phyloP scores from a whole-genome alignment of 306 rosid genomes.

The Boehmeria nivea region DNA sequence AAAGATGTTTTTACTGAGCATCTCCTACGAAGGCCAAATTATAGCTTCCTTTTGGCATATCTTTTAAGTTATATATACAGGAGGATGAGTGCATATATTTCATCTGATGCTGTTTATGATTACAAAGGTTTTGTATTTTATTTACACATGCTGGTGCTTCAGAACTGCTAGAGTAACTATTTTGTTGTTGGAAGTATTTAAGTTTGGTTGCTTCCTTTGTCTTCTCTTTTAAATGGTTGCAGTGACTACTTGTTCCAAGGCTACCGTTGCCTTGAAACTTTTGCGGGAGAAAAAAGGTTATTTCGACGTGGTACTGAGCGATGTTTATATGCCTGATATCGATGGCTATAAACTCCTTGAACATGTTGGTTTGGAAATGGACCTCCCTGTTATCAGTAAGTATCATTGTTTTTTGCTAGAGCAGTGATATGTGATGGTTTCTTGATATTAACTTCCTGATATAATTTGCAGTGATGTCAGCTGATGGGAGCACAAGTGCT shows the following conservation, averaged over 20 bases:
- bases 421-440: slow-evolving; percentile 1
- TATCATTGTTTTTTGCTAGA: slow-evolving; percentile 6
- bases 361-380: slow-evolving; percentile 44
- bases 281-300: slow-evolving; percentile 34
- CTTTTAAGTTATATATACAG: too few species aligned
- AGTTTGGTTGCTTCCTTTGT: neutral
- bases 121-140: too few species aligned
- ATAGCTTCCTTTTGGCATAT: too few species aligned
- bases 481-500: slow-evolving; percentile 33
- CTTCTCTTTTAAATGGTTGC: slow-evolving; percentile 11
- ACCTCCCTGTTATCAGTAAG: slow-evolving; percentile 69
- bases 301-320: slow-evolving; percentile 56
- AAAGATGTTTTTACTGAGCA: too few species aligned
- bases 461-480: slow-evolving; percentile 62
- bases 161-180: too few species aligned
- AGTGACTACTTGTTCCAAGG: slow-evolving; percentile 41
- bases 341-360: slow-evolving; percentile 49
- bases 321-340: slow-evolving; percentile 58
- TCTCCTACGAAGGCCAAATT: too few species aligned
- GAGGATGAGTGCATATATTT: too few species aligned
- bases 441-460: slow-evolving; percentile 11
- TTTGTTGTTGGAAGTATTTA: neutral
- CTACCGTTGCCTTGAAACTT: slow-evolving; percentile 40
- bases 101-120: too few species aligned
- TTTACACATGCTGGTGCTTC: neutral